Evolutionary conservation across 257 asterid species (phyloP), one percentile per base, ranked within the genome.

Genomic region (Schizonepeta tenuifolia): DNA sequence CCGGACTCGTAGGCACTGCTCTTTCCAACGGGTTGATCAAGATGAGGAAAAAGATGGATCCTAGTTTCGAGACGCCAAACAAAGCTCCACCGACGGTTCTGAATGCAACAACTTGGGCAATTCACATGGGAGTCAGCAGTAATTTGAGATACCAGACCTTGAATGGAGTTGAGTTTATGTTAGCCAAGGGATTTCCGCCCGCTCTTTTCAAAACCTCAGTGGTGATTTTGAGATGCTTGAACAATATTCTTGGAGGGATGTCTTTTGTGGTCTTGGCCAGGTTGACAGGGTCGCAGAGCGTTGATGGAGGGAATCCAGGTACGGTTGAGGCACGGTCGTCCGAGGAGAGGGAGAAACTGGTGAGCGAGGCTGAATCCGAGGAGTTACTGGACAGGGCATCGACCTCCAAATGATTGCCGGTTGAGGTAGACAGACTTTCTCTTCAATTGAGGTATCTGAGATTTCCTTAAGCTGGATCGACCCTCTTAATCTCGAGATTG

Each of bases 1-100:
- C 98, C 5, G 98, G 98, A 11, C 90, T 93, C 0, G 91, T 78
- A 0, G 98, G 98, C 40, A 93, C 98, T 2, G 96, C 92, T 22
- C 47, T 93, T 9, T 93, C 98, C 24, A 93, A 93, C n/a, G 95
- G 97, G 10, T 61, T 93, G 80, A 83, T 93, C 12, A 79, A 57
- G 81, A 61, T 86, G 80, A 88, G 90, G 88, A 93, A 88, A 72
- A 93, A 84, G 76, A 88, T 93, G 96, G 98, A 93, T 63, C 96
- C 95, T 0, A 77, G 36, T 56, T 93, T 93, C 14, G 90, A 89
- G 86, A 90, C 97, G 0, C 97, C 97, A 1, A 93, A 93, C 82
- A 93, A 93, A 75, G 78, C 93, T 10, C 97, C 98, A 0, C 96
- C 96, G 0, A 78, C 93, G 1, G 24, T 93, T 54, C 46, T 93